Base-by-base conservation (phyloP, 768 basidiomycete genomes). In the Lepiota venenata region DNA sequence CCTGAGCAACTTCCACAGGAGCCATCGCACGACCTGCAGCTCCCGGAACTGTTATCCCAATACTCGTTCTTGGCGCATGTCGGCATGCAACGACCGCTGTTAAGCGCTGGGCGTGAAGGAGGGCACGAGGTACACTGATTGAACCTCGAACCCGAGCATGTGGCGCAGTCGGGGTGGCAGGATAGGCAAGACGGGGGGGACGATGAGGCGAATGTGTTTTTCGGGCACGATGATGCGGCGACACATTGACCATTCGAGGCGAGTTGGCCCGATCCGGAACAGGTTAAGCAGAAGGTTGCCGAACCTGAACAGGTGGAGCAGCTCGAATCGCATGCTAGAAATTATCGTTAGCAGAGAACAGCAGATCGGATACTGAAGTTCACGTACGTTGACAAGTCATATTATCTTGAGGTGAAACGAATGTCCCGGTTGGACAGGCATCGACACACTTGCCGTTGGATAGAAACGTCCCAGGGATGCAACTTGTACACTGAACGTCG, bases 161-260 rank as follows among this genome's bases (percentile, higher is more conserved):
- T 82, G 11, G 80, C 77, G 60, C 92, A 95, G 66, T 93, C 91
- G 0, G 89, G 82, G 60, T 93, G 89, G 68, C 92, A 95, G 7
- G 81, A 58, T 46, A 84, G 66, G 69, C 92, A 94, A 14, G 81
- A 69, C 7, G 82, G 78, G 8, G 81, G 75, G 6, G 87, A 80
- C 45, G 80, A 76, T 9, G 86, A 79, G 47, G 80, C 70, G 72
- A 91, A 88, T 1, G 85, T 82, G 56, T 78, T 79, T 10, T 81
- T 74, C 0, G 91, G 89, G 64, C 91, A 93, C 15, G 80, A 76
- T 2, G 81, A 67, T n/a, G 29, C 46, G 22, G 38, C 25, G 35
- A 88, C 79, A 63, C 93, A 95, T 68, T 79, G 79, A 11, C 92
- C 92, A 39, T 71, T 66, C 3, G 84, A 81, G 11, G 89, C 88